These are phyloP conservation scores for Penicillium odoratum DNA, from an alignment of 495 filamentous ascomycete species.

Conservation along the genomic window DNA sequence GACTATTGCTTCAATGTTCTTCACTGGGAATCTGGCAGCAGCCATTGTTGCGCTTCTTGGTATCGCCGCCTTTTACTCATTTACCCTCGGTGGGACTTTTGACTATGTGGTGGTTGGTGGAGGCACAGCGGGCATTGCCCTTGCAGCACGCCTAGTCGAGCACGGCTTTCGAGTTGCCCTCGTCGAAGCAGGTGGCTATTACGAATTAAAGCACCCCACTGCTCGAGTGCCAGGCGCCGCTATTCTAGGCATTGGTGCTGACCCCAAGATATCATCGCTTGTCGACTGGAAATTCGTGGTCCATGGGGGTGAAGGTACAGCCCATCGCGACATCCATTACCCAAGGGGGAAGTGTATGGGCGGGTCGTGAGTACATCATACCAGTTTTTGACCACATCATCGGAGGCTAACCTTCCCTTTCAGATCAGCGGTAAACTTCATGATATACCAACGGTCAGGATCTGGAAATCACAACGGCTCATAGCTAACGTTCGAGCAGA, in stretches of 20 bases:
- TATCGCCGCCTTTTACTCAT: neutral
- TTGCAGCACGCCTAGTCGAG: slow-evolving; percentile 48
- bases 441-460: slow-evolving; percentile 39
- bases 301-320: slow-evolving; percentile 29
- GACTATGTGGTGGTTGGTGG: slow-evolving; percentile 57
- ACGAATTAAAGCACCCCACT: slow-evolving; percentile 46
- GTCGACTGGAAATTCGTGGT: slow-evolving; percentile 54
- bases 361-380: slow-evolving; percentile 31
- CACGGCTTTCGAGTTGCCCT: slow-evolving; percentile 41
- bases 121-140: slow-evolving; percentile 49
- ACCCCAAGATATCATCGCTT: slow-evolving; percentile 27
- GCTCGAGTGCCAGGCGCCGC: slow-evolving; percentile 47
- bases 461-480: neutral
- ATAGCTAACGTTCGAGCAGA: slow-evolving; percentile 20
- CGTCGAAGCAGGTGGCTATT: slow-evolving; percentile 60
- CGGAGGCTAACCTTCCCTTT: neutral
- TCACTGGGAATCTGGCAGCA: slow-evolving; percentile 1
- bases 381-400: neutral
- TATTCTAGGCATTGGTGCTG: slow-evolving; percentile 34
- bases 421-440: slow-evolving; percentile 37
- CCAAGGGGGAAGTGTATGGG: slow-evolving; percentile 39
- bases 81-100: slow-evolving; percentile 26
- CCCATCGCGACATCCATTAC: slow-evolving; percentile 41
- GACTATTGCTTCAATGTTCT: neutral
- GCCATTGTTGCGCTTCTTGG: slow-evolving; percentile 1